Conservation (phyloP, 768 basidiomycete genomes). For the Suillus plorans region DNA sequence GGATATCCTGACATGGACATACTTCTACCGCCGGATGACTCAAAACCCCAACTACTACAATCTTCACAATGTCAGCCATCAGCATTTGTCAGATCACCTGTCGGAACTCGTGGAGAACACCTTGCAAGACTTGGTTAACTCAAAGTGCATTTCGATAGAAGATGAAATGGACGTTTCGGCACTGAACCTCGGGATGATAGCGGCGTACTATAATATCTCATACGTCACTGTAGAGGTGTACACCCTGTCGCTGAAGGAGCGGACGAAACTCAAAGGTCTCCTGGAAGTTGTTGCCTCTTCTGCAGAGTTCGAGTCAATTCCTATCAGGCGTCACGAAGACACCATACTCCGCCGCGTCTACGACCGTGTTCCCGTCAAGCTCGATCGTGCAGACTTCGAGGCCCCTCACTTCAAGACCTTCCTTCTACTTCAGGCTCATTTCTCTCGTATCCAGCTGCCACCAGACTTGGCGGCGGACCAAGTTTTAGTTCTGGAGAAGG, state of each 20-base stretch:
- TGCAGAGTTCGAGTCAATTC: conserved; percentile 92
- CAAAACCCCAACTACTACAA: conserved; percentile 98
- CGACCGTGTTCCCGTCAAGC: conserved; percentile 95
- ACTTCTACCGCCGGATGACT: conserved; percentile 96
- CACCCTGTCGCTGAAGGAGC: conserved; percentile 90
- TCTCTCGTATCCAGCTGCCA: conserved; percentile 88
- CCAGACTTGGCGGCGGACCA: conserved; percentile 95
- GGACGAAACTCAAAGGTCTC: conserved; percentile 94
- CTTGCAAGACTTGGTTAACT: conserved; percentile 85
- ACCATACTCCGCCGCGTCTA: conserved; percentile 83
- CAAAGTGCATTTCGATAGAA: conserved; percentile 93
- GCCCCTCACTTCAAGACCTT: conserved; percentile 98
- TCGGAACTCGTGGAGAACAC: conserved; percentile 96
- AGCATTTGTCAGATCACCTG: conserved; percentile 92
- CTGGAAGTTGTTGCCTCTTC: conserved; percentile 97
- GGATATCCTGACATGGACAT: conserved; percentile 99
- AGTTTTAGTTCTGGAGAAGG: conserved; percentile 81
- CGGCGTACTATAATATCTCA: conserved; percentile 93
- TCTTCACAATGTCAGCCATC: conserved; percentile 91
- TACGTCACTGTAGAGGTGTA: conserved; percentile 98
- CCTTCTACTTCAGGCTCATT: conserved; percentile 95
- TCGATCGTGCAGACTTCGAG: conserved; percentile 81
- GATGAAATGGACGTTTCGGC: conserved; percentile 93
- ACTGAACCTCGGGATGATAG: conserved; percentile 98
- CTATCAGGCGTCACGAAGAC: conserved; percentile 94